Base-by-base conservation (phyloP, 2,329 filamentous ascomycete species). In the Exserohilum turcica region DNA sequence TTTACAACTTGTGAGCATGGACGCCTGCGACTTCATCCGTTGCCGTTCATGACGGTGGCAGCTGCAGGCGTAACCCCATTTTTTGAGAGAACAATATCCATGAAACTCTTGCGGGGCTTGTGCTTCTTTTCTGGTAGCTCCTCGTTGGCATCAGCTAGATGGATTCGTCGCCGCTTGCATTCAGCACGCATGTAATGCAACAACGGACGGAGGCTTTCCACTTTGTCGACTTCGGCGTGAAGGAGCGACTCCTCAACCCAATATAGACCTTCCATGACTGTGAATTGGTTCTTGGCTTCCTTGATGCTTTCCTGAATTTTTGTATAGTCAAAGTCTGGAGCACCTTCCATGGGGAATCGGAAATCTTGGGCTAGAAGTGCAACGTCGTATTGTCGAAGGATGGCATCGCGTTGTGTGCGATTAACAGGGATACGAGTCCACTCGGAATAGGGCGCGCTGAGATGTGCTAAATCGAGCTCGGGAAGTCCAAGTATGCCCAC, bases 401-500 rank as follows among this genome's bases (percentile, higher is more conserved):
- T 70, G 6, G 64, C 59, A 29, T 75, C 65, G 32, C 72, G 67
- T 21, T 76, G 74, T 44, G 67, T 60, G 16, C 51, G 51, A 6
- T 65, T 73, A 15, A 76, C 73, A 2, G 64, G 59, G 31, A 71
- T 70, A 35, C 68, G 73, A 10, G 70, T 56, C 74, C 74, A 77
- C n/a, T 71, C 60, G 8, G 54, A 68, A 39, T 73, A 73, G 1
- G 72, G 72, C 10, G 62, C 48, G 8, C 63, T 57, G n/a, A 74
- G 64, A 15, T 61, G 59, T 16, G 68, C 63, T 9, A 76, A 63
- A 45, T 76, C 74, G 7, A 74, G 72, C 45, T 76, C 73, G 5
- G 72, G 66, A 6, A 77, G 65, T 8, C 74, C 74, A 7, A 77
- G 74, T 36, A 77, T 73, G 36, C 75, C 75, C 1, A 72, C 73